phyloP scores from a whole-genome alignment of 305 asterid genomes.

The Nicotiana rustica region DNA sequence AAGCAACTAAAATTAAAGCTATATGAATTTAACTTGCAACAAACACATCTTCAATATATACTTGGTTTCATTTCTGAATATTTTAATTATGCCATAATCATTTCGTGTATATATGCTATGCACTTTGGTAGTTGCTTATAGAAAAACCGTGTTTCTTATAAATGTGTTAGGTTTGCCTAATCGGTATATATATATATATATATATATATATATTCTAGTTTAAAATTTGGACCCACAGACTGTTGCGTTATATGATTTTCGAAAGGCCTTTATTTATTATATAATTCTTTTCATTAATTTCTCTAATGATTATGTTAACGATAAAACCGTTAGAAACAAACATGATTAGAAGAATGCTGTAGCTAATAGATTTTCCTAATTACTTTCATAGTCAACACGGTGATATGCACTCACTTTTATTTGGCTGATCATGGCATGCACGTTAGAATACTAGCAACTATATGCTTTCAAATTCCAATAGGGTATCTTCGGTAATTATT shows the following conservation, averaged over 20 bases:
- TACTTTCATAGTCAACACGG: not conserved
- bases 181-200: not conserved
- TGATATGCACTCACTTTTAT: not conserved
- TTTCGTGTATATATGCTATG: slow-evolving; percentile 15
- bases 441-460: slow-evolving; percentile 8
- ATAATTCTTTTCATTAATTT: not conserved
- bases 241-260: slow-evolving; percentile 22
- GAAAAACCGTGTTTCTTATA: not conserved
- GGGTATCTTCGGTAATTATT: not conserved
- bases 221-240: not conserved
- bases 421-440: not conserved
- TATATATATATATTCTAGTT: not conserved
- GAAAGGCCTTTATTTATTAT: not conserved
- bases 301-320: slow-evolving; percentile 27
- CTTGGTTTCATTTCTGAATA: not conserved
- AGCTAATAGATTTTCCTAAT: slow-evolving; percentile 22
- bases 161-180: slow-evolving; percentile 15
- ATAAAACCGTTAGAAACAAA: slow-evolving; percentile 11
- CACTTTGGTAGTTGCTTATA: slow-evolving; percentile 30
- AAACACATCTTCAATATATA: not conserved
- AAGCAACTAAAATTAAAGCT: not conserved
- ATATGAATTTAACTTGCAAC: not conserved
- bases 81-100: not conserved
- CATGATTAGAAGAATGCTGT: not conserved
- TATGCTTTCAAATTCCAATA: not conserved